A percentile compares a stretch with the other conserved stretches of the same genome.
These are phyloP conservation scores for Aspergillus sp. DNA, from an alignment of 2,329 filamentous ascomycete genomes.

Conservation along the genomic window DNA sequence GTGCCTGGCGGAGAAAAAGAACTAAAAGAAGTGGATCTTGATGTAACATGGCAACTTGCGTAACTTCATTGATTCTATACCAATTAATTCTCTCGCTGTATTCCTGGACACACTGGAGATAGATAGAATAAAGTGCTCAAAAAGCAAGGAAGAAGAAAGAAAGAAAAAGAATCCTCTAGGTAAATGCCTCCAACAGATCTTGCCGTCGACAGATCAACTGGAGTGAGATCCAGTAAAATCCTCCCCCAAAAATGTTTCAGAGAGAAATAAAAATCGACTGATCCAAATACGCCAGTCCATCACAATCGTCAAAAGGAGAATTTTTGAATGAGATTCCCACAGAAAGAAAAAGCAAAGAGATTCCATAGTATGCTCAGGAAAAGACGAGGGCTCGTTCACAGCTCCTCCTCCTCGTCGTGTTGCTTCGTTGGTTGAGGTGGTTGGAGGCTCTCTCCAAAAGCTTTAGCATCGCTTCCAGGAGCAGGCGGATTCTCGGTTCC, in stretches of 20 bases:
- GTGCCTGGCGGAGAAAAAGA: background rate
- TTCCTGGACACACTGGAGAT: background rate
- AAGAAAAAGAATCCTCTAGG: background rate
- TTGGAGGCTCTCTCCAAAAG: slow-evolving; percentile 22
- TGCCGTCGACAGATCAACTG: background rate
- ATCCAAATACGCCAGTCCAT: slow-evolving; percentile 21
- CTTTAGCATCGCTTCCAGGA: slow-evolving; percentile 6
- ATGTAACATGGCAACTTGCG: background rate
- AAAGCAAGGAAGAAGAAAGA: background rate
- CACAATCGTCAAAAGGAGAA: slow-evolving; percentile 11
- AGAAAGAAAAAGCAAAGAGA: background rate
- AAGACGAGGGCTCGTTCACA: slow-evolving; percentile 18
- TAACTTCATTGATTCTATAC: background rate
- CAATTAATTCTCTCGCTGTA: background rate
- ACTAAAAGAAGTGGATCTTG: background rate
- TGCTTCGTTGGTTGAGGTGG: slow-evolving; percentile 5
- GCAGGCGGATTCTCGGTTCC: slow-evolving; percentile 16
- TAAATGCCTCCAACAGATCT: background rate
- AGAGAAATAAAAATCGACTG: background rate
- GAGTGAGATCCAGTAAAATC: background rate
- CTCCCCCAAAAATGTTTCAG: background rate
- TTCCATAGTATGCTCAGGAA: background rate
- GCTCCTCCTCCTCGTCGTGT: slow-evolving; percentile 29
- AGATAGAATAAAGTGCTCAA: background rate
- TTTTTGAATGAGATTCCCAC: background rate